Evolutionary conservation across 2,329 filamentous ascomycete genomes (phyloP).

Genomic region (Fusarium humuli): DNA sequence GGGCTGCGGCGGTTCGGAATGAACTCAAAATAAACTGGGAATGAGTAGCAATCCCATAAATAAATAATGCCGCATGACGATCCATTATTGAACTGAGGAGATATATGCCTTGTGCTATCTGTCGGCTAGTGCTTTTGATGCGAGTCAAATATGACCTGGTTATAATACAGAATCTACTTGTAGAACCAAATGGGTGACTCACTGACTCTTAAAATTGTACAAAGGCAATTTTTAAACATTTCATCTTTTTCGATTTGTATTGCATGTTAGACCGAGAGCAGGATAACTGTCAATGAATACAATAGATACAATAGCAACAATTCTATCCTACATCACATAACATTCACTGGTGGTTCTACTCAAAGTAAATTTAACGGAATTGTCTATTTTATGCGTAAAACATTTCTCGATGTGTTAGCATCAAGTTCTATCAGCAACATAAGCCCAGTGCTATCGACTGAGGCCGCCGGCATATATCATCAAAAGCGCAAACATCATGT

Average conservation of each 20-base stretch:
- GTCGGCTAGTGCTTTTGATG: not conserved
- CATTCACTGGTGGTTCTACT: not conserved
- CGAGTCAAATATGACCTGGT: not conserved
- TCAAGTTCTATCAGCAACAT: slow-evolving; percentile 33
- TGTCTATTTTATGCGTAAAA: slow-evolving; percentile 44
- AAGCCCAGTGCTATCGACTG: slow-evolving; percentile 20
- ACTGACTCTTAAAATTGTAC: not conserved
- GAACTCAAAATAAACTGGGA: slow-evolving; percentile 4
- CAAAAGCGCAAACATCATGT: slow-evolving; percentile 40
- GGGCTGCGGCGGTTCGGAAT: slow-evolving; percentile 8
- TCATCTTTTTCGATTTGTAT: not conserved
- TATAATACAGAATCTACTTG: not conserved
- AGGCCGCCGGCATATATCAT: slow-evolving; percentile 36
- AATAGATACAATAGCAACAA: not conserved
- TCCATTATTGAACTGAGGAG: not conserved
- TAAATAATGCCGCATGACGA: not conserved
- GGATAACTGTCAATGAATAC: not conserved
- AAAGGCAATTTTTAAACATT: not conserved
- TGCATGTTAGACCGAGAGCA: not conserved
- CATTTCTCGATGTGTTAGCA: slow-evolving; percentile 28
- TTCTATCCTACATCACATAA: not conserved
- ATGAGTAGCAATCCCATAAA: slow-evolving; percentile 1
- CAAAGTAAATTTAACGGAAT: slow-evolving; percentile 12
- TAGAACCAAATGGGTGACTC: not conserved
- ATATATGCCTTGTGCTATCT: not conserved